Conservation (phyloP, 371 early-diverging fungal species). For the Umbelopsis sp. region DNA sequence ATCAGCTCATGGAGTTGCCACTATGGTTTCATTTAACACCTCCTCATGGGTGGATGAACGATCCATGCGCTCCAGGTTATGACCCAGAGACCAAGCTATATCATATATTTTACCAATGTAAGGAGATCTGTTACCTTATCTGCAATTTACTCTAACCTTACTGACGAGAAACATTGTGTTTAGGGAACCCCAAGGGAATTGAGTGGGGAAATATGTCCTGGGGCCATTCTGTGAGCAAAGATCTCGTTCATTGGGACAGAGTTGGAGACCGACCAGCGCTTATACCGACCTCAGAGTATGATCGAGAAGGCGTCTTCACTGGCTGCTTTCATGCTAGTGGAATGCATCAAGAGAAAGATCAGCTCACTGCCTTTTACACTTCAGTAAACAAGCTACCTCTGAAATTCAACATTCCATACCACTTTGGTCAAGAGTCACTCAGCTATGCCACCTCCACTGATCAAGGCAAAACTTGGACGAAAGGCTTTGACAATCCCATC, state of each 20-base stretch:
- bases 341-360: no score
- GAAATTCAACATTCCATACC: neutral
- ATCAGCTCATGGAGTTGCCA: no score
- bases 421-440: slow-evolving; percentile 17
- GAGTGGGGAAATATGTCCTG: slow-evolving; percentile 25
- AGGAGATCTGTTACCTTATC: neutral
- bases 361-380: slow-evolving; percentile 10
- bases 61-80: slow-evolving; percentile 25
- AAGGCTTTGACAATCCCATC: slow-evolving; percentile 7
- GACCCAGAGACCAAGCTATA: slow-evolving; percentile 19
- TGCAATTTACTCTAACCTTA: no score
- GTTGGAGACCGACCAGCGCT: slow-evolving; percentile 18
- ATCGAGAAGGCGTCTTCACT: slow-evolving; percentile 20
- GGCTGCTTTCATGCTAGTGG: neutral
- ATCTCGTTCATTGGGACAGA: slow-evolving; percentile 20
- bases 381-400: neutral
- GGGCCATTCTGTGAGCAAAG: slow-evolving; percentile 24
- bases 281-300: slow-evolving; percentile 14
- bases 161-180: neutral
- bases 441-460: slow-evolving; percentile 16
- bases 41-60: slow-evolving; percentile 28
- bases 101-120: slow-evolving; percentile 24
- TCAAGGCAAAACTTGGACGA: slow-evolving; percentile 3
- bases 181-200: slow-evolving; percentile 1
- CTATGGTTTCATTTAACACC: slow-evolving; percentile 19